Conservation (phyloP, 257 asterid species). For the Solanum neorickii region DNA sequence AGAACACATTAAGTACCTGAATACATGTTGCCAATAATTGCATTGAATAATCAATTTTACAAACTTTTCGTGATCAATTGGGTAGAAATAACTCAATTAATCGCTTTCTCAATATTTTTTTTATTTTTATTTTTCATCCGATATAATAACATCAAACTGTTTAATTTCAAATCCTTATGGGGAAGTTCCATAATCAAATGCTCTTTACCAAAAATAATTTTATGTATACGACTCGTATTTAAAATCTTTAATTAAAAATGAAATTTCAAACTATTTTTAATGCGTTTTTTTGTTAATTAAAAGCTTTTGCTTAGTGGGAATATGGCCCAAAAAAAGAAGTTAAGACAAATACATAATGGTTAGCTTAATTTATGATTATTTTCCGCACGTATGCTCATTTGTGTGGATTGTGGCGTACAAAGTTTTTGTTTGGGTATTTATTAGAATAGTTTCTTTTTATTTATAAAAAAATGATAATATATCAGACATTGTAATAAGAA, state of each 20-base stretch:
- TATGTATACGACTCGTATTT: accelerated
- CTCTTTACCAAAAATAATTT: not conserved
- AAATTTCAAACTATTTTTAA: too few relatives aligned
- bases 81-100: not conserved
- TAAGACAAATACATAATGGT: not conserved
- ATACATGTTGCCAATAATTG: not conserved
- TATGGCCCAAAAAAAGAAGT: not conserved
- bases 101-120: not conserved
- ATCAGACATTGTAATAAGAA: not conserved
- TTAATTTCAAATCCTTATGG: too few relatives aligned
- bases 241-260: not conserved
- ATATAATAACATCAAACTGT: too few relatives aligned
- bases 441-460: not conserved
- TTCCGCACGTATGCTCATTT: not conserved
- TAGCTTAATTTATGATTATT: not conserved
- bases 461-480: not conserved
- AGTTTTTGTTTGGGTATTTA: conserved; percentile 1
- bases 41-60: not conserved
- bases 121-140: too few relatives aligned
- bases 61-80: not conserved
- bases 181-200: too few relatives aligned
- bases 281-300: not conserved
- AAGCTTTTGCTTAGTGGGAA: not conserved
- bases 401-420: not conserved
- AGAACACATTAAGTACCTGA: not conserved